phyloP scores from a whole-genome alignment of 495 filamentous ascomycete genomes.

The Viridothelium virens region DNA sequence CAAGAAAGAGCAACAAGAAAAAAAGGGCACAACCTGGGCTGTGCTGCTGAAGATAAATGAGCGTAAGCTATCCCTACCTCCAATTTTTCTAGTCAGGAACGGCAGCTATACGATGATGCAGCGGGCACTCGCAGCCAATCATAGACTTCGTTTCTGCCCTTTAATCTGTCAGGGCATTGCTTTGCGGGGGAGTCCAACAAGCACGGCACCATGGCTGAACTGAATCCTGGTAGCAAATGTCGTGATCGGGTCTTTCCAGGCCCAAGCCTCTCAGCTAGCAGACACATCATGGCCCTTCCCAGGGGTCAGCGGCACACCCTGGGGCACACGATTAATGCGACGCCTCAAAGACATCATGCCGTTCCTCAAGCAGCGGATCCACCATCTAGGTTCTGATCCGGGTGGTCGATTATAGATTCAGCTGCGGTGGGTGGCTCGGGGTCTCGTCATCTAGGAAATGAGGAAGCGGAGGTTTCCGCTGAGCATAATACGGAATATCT shows the following conservation, averaged over 20 bases:
- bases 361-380: too few species aligned
- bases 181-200: not conserved
- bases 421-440: too few species aligned
- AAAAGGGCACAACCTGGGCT: not conserved
- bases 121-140: not conserved
- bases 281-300: not conserved
- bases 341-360: too few species aligned
- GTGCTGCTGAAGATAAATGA: not conserved
- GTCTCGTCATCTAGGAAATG: too few species aligned
- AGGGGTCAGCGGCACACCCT: too few species aligned
- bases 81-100: constrained; percentile 10
- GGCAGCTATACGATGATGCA: not conserved
- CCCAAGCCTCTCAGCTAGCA: constrained; percentile 1
- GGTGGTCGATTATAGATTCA: too few species aligned
- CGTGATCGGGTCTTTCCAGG: not conserved
- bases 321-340: too few species aligned
- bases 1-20: not conserved
- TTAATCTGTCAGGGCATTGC: not conserved
- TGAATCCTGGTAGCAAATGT: constrained; percentile 9
- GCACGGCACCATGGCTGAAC: not conserved
- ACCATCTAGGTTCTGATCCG: too few species aligned
- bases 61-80: constrained; percentile 10
- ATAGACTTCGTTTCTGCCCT: not conserved
- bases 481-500: too few species aligned
- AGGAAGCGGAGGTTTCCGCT: too few species aligned